Conservation (phyloP, 2,329 filamentous ascomycete species). For the Pseudocercospora fuligena region DNA sequence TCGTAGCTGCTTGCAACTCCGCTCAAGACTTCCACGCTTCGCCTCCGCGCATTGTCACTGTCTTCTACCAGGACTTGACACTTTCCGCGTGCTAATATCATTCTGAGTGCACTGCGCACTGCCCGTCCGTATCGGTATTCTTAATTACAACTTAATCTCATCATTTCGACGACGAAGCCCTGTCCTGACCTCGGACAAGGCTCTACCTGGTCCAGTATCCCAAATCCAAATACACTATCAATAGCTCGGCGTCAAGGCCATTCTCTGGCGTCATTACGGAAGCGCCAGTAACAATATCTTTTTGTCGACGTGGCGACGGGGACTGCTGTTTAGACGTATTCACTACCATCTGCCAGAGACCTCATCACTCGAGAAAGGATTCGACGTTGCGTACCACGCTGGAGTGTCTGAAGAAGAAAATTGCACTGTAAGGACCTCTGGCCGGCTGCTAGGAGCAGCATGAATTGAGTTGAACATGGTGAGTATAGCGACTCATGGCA, state of each 20-base stretch:
- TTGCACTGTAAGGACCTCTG: neutral
- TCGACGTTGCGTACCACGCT: neutral
- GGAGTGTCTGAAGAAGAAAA: neutral
- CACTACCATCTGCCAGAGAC: neutral
- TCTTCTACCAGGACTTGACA: neutral
- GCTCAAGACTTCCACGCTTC: neutral
- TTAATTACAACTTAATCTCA: conserved; percentile 6
- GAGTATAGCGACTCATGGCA: neutral
- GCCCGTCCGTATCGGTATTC: neutral
- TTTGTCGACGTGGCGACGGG: neutral
- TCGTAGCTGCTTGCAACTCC: conserved; percentile 2
- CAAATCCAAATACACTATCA: conserved; percentile 7
- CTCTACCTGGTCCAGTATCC: neutral
- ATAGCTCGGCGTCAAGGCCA: conserved; percentile 3
- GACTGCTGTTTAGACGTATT: neutral
- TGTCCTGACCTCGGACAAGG: conserved; percentile 2
- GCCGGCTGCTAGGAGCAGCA: neutral
- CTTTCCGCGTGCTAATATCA: neutral
- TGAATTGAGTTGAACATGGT: conserved; percentile 9
- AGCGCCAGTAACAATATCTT: neutral
- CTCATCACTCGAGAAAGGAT: neutral
- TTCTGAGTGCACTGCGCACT: neutral
- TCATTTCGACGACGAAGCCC: neutral
- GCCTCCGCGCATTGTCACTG: neutral
- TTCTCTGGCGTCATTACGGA: conserved; percentile 5